Evolutionary conservation across 2,329 filamentous ascomycete species (phyloP).

Genomic region (Pseudogymnoascus sp.): DNA sequence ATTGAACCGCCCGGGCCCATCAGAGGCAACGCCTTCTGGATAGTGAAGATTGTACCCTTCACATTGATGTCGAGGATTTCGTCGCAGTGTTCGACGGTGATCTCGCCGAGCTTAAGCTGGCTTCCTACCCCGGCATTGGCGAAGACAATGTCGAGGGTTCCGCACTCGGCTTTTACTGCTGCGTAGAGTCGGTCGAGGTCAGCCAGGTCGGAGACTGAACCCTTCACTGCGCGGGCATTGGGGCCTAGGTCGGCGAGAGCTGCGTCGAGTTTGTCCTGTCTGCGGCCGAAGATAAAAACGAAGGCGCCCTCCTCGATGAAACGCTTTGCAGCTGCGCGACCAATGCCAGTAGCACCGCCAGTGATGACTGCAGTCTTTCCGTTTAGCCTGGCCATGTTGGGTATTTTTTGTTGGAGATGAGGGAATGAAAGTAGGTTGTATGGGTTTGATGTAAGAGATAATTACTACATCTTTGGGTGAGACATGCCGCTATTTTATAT

Average conservation of each 20-base stretch:
- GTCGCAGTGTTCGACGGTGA: slow-evolving; percentile 20
- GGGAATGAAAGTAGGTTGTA: slow-evolving; percentile 6
- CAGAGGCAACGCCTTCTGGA: slow-evolving; percentile 26
- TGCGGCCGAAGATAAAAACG: slow-evolving; percentile 18
- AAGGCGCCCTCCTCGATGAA: slow-evolving; percentile 17
- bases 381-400: slow-evolving; percentile 12
- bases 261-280: slow-evolving; percentile 17
- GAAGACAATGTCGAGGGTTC: slow-evolving; percentile 21
- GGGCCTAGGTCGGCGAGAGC: slow-evolving; percentile 16
- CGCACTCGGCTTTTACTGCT: slow-evolving; percentile 20
- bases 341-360: slow-evolving; percentile 19
- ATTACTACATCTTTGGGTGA: slow-evolving; percentile 9
- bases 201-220: slow-evolving; percentile 18
- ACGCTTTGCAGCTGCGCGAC: slow-evolving; percentile 15
- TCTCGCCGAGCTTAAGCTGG: slow-evolving; percentile 18
- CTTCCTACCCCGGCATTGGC: slow-evolving; percentile 19
- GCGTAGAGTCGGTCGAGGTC: slow-evolving; percentile 21
- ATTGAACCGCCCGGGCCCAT: slow-evolving; percentile 19
- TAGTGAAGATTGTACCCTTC: slow-evolving; percentile 29
- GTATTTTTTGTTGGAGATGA: slow-evolving; percentile 12
- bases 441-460: slow-evolving; percentile 11
- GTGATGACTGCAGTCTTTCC: slow-evolving; percentile 19
- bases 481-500: slow-evolving; percentile 12
- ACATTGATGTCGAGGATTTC: slow-evolving; percentile 30
- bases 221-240: slow-evolving; percentile 18